phyloP scores from a whole-genome alignment of 1,284 basidiomycete genomes.

The Pseudozyma tsukubaensis region DNA sequence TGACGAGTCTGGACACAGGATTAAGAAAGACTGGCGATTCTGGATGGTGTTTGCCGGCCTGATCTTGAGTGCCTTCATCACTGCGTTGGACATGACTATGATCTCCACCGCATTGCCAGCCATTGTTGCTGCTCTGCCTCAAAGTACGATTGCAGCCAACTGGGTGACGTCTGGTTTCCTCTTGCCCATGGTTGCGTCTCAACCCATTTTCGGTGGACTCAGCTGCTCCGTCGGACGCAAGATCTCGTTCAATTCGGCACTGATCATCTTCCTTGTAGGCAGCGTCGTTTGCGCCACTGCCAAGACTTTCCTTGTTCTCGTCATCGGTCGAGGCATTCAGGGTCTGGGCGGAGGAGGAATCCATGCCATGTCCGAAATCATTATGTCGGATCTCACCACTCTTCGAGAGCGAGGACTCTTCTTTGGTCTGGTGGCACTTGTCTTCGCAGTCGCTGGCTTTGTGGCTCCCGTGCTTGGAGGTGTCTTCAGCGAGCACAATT shows the following conservation, averaged over 20 bases:
- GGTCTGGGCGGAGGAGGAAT: conserved; percentile 71
- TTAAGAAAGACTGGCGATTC: conserved; percentile 27
- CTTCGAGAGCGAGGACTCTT: conserved; percentile 70
- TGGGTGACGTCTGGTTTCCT: conserved; percentile 56
- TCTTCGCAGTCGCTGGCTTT: conserved; percentile 52
- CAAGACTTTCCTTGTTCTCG: conserved; percentile 32
- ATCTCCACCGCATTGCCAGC: conserved; percentile 50
- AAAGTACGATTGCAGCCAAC: conserved; percentile 28
- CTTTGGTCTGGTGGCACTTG: conserved; percentile 67
- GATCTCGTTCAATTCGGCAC: conserved; percentile 27
- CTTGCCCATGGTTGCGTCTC: conserved; percentile 45
- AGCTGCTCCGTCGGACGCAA: conserved; percentile 46
- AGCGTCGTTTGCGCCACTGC: conserved; percentile 36
- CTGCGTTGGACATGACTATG: conserved; percentile 52
- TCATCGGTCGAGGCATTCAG: conserved; percentile 61
- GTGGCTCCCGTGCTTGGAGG: conserved; percentile 70
- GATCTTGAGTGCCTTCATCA: conserved; percentile 21
- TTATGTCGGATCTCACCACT: conserved; percentile 70
- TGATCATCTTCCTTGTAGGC: conserved; percentile 50
- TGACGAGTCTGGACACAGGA: conserved; percentile 2
- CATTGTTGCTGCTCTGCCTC: conserved; percentile 38
- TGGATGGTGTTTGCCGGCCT: conserved; percentile 30
- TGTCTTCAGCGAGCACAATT: conserved; percentile 65
- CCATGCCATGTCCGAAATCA: conserved; percentile 70
- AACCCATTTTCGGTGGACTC: conserved; percentile 51